phyloP scores from a whole-genome alignment of 2,329 filamentous ascomycete species.

The Ophiocordyceps sinensis region DNA sequence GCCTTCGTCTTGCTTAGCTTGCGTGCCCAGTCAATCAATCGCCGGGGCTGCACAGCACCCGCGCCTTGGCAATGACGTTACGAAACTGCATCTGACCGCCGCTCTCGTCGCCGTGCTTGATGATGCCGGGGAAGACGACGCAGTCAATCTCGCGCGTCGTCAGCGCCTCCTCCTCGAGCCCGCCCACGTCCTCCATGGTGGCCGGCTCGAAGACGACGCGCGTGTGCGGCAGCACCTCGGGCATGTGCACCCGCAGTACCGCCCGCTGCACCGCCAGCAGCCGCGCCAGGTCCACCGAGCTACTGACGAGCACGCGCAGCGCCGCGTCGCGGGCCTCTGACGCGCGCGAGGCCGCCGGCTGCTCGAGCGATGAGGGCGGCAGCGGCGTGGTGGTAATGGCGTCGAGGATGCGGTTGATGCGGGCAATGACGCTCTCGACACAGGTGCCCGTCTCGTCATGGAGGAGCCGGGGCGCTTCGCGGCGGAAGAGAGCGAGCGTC shows the following conservation, averaged over 20 bases:
- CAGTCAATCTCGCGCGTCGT: constrained; percentile 40
- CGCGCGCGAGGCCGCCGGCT: constrained; percentile 11
- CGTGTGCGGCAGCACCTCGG: constrained; percentile 35
- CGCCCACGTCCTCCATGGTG: constrained; percentile 53
- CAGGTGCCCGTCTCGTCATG: constrained; percentile 28
- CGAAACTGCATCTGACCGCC: constrained; percentile 44
- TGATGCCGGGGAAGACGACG: constrained; percentile 48
- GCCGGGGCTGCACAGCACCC: constrained; percentile 43
- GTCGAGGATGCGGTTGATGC: constrained; percentile 34
- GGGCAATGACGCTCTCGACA: constrained; percentile 27
- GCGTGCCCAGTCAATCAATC: constrained; percentile 3
- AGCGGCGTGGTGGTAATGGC: constrained; percentile 24
- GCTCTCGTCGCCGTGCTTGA: constrained; percentile 51
- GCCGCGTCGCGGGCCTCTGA: constrained; percentile 30
- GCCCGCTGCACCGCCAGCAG: constrained; percentile 45
- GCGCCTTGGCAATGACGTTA: constrained; percentile 52
- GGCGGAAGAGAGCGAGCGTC: constrained; percentile 45
- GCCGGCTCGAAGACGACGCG: constrained; percentile 38
- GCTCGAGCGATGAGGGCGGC: constrained; percentile 2
- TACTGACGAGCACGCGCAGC: constrained; percentile 36
- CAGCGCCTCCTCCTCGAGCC: constrained; percentile 43
- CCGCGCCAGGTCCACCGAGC: constrained; percentile 40
- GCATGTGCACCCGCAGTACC: constrained; percentile 41
- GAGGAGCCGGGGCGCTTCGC: constrained; percentile 33
- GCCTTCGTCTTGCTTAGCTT: background rate